Percentiles rank a stretch among this genome's conserved stretches.
phyloP scores from a whole-genome alignment of 2,329 filamentous ascomycete genomes.

The Monosporascus sp. region DNA sequence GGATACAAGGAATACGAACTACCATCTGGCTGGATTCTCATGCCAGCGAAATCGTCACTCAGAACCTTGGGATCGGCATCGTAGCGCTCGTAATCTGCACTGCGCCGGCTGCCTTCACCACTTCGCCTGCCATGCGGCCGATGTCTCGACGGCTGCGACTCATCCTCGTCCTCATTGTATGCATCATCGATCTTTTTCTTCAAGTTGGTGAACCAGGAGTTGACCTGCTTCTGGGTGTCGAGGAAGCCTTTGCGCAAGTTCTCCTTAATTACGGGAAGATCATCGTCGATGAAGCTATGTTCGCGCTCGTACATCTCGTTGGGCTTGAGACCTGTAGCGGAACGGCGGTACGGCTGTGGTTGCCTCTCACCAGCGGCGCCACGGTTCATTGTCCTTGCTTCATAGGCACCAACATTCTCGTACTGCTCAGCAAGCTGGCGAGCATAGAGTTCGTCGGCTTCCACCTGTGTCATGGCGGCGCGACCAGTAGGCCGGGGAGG shows the following conservation, averaged over 20 bases:
- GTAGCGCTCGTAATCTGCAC: slow-evolving; percentile 85
- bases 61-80: slow-evolving; percentile 91
- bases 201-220: slow-evolving; percentile 83
- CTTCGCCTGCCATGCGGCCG: slow-evolving; percentile 39
- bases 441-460: slow-evolving; percentile 86
- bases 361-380: slow-evolving; percentile 31
- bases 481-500: slow-evolving; percentile 68
- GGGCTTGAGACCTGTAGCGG: slow-evolving; percentile 47
- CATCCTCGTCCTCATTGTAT: slow-evolving; percentile 65
- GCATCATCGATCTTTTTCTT: slow-evolving; percentile 94
- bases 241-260: slow-evolving; percentile 92
- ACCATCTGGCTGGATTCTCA: slow-evolving; percentile 57
- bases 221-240: slow-evolving; percentile 90
- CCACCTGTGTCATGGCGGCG: slow-evolving; percentile 70
- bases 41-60: slow-evolving; percentile 78
- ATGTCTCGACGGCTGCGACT: slow-evolving; percentile 32
- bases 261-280: slow-evolving; percentile 86
- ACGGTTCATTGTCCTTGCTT: slow-evolving; percentile 48
- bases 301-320: slow-evolving; percentile 63
- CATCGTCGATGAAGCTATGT: slow-evolving; percentile 91
- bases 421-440: slow-evolving; percentile 92
- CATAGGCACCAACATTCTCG: slow-evolving; percentile 57
- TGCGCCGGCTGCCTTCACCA: slow-evolving; percentile 61
- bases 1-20: slow-evolving; percentile 40
- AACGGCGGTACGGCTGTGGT: slow-evolving; percentile 10